A percentile compares a stretch with the other conserved stretches of the same genome.
phyloP scores from a whole-genome alignment of 2,329 filamentous ascomycete species.

The Aspergillus uvarum region DNA sequence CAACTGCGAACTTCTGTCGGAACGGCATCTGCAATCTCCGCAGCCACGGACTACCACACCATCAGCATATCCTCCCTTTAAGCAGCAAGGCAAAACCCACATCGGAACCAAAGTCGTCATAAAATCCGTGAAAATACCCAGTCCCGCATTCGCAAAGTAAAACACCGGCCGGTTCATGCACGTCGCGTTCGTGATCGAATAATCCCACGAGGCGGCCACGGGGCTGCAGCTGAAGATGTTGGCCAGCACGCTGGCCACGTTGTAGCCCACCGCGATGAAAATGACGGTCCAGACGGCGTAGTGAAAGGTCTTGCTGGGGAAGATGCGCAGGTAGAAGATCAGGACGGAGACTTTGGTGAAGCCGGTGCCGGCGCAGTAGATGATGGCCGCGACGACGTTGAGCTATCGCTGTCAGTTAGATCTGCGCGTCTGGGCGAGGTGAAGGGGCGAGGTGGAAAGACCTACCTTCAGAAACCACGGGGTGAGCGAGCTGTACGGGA shows the following conservation, averaged over 20 bases:
- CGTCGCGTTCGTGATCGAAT: slow-evolving; percentile 14
- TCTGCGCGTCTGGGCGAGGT: not conserved
- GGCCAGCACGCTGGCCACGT: slow-evolving; percentile 27
- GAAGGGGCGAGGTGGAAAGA: too few species aligned
- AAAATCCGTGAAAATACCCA: slow-evolving; percentile 32
- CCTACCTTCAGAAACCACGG: slow-evolving; percentile 26
- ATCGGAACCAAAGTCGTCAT: slow-evolving; percentile 31
- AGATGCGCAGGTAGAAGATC: slow-evolving; percentile 31
- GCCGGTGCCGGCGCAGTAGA: slow-evolving; percentile 32
- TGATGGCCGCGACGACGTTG: slow-evolving; percentile 29
- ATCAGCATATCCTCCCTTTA: not conserved
- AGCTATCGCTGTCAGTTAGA: slow-evolving; percentile 15
- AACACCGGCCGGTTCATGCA: slow-evolving; percentile 32
- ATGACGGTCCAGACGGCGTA: slow-evolving; percentile 24
- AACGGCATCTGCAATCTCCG: slow-evolving; percentile 31
- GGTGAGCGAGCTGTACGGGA: slow-evolving; percentile 19
- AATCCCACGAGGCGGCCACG: slow-evolving; percentile 28
- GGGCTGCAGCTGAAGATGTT: slow-evolving; percentile 30
- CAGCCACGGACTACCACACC: slow-evolving; percentile 26
- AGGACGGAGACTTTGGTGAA: slow-evolving; percentile 35
- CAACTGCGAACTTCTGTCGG: slow-evolving; percentile 31
- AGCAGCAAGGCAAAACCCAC: slow-evolving; percentile 15
- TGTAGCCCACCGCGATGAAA: slow-evolving; percentile 29
- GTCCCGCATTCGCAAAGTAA: slow-evolving; percentile 31
- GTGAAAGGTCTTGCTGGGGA: slow-evolving; percentile 28